Evolutionary conservation across 1,284 basidiomycete genomes (phyloP), one percentile per base, ranked within the genome.

Genomic region (Golubevia sp.): DNA sequence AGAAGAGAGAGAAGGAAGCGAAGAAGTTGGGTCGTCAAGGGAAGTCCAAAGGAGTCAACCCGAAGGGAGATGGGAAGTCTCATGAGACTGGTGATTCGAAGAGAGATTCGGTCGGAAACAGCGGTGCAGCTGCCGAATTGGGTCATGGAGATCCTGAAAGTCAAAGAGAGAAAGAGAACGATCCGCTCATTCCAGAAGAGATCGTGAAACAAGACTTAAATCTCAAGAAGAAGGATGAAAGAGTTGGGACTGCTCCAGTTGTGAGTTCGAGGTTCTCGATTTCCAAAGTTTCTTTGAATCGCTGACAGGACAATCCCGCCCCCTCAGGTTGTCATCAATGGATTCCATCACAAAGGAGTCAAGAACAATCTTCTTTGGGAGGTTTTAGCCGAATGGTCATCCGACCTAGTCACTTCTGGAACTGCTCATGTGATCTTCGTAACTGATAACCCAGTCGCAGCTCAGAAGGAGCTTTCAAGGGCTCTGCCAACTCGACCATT

Each of bases 311-410:
- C 38, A 18, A 44, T 44, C 38, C 18, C 18, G 38, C 38, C 18
- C 11, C 18, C 38, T 13, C 38, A 44, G 38, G 73, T 79, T 23
- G 70, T 79, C 25, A 68, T 79, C 66, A 70, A 77, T 53, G 65
- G 72, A 62, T 79, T 77, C 73, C 73, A 75, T 50, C 75, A 73
- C 64, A 77, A 77, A 59, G 73, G 73, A 8, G 66, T 79, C 68
- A 74, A 77, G 58, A 67, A 75, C 51, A 66, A 65, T 5, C 55
- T 74, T 4, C 44, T 79, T 61, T 77, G 73, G 56, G 63, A 68
- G 24, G 69, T 69, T 51, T 61, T 79, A 49, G 73, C 72, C 8
- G 73, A 73, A 38, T 79, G 76, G 76, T 66, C 68, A 26, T 71
- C 75, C 11, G 73, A 77, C 55, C 57, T 79, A n/a, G 72, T 73